These are phyloP conservation scores for Ascoidea tarda DNA, from an alignment of 805 yeast genomes.

Conservation along the genomic window DNA sequence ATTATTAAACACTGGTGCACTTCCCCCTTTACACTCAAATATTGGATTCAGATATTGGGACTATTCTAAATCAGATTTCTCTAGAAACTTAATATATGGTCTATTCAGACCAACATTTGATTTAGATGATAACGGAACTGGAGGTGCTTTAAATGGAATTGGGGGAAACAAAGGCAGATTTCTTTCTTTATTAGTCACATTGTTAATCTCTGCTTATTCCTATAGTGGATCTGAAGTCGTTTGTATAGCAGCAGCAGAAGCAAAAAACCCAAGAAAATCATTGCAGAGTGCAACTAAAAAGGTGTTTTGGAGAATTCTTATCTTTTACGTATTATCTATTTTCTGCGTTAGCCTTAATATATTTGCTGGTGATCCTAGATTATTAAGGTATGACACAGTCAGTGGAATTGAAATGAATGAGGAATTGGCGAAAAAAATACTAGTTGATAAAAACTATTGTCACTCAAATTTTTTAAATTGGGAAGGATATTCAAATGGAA, in stretches of 20 bases:
- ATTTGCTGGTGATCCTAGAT: slow-evolving; percentile 66
- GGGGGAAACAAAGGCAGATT: slow-evolving; percentile 49
- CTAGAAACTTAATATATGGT: slow-evolving; percentile 41
- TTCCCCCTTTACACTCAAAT: slow-evolving; percentile 24
- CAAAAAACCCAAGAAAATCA: slow-evolving; percentile 65
- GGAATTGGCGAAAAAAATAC: slow-evolving; percentile 12
- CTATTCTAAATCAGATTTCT: slow-evolving; percentile 30
- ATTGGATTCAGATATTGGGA: slow-evolving; percentile 67
- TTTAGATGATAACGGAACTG: slow-evolving; percentile 40
- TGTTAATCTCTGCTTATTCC: slow-evolving; percentile 55
- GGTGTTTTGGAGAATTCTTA: slow-evolving; percentile 56
- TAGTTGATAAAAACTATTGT: slow-evolving; percentile 16
- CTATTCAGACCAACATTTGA: slow-evolving; percentile 64
- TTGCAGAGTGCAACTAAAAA: slow-evolving; percentile 65
- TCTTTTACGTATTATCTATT: slow-evolving; percentile 52
- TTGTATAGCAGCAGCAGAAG: slow-evolving; percentile 75
- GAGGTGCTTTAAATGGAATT: slow-evolving; percentile 37
- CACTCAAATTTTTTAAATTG: slow-evolving; percentile 13
- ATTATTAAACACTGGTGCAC: slow-evolving; percentile 44
- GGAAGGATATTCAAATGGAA: slow-evolving; percentile 22
- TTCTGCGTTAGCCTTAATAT: slow-evolving; percentile 60
- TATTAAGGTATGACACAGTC: slow-evolving; percentile 33
- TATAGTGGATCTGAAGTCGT: slow-evolving; percentile 77
- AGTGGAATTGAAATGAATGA: slow-evolving; percentile 2
- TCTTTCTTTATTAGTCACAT: slow-evolving; percentile 44